Percentiles rank a stretch among this genome's conserved stretches.
These are phyloP conservation scores for Blastocystis sp. DNA, from an alignment of 352 stramenopile genomes.

Conservation along the genomic window DNA sequence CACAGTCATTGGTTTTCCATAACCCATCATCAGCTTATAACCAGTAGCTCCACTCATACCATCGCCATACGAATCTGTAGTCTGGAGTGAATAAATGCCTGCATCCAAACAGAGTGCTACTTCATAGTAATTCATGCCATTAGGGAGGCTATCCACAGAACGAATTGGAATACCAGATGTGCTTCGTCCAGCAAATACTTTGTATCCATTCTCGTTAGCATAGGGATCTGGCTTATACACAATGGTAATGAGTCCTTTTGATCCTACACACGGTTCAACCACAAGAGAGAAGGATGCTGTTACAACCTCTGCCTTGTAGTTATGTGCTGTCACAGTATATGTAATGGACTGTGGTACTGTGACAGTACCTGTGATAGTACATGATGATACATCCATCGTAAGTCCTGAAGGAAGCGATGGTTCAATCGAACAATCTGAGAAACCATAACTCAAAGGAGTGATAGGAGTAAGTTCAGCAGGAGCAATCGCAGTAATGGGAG, in stretches of 20 bases:
- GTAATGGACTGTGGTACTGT: slow-evolving; percentile 45
- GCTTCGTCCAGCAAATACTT: not conserved
- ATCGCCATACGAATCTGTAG: not conserved
- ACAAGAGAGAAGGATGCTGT: not conserved
- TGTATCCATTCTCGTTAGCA: not conserved
- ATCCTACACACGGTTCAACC: not conserved
- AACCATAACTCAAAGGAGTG: not conserved
- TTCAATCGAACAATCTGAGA: not conserved
- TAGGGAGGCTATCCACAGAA: not conserved
- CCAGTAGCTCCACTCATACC: not conserved
- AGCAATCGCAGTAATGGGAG: too few species aligned
- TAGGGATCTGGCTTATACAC: not conserved
- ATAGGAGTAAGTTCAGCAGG: not conserved
- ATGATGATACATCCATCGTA: not conserved
- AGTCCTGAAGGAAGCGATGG: not conserved
- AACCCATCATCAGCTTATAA: not conserved
- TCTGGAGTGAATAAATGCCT: slow-evolving; percentile 6
- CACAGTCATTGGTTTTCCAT: not conserved
- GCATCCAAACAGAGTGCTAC: not conserved
- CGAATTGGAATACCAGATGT: not conserved
- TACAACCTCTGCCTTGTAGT: too few species aligned
- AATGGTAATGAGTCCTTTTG: not conserved
- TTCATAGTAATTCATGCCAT: not conserved
- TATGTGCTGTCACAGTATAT: not conserved
- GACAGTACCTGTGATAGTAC: slow-evolving; percentile 1